phyloP scores from a whole-genome alignment of 106 monocot species.

The Chionographis japonica region DNA sequence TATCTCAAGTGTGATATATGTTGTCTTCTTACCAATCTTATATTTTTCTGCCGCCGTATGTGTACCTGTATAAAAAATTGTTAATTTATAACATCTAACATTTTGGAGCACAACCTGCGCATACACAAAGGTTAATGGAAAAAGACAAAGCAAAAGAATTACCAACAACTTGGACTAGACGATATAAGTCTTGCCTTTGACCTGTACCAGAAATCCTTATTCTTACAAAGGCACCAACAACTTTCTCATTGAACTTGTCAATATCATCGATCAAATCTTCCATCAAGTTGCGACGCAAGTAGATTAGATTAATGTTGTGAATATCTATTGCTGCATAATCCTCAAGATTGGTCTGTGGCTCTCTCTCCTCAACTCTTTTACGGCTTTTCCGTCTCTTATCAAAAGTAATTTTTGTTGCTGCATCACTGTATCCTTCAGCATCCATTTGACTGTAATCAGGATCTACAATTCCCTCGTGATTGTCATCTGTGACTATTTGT shows the following conservation, averaged over 20 bases:
- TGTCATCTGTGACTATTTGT: slow-evolving; percentile 35
- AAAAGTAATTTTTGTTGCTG: slow-evolving; percentile 17
- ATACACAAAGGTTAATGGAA: background rate
- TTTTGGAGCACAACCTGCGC: background rate
- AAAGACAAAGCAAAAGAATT: slow-evolving; percentile 4
- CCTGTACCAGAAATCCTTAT: slow-evolving; percentile 76
- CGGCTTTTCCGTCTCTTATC: slow-evolving; percentile 58
- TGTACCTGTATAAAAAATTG: slow-evolving; percentile 43
- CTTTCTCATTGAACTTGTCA: slow-evolving; percentile 63
- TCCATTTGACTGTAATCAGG: slow-evolving; percentile 59
- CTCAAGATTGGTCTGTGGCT: slow-evolving; percentile 51
- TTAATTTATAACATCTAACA: background rate
- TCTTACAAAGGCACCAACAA: slow-evolving; percentile 85
- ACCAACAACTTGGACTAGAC: slow-evolving; percentile 93
- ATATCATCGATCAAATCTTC: slow-evolving; percentile 88
- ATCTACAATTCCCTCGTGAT: slow-evolving; percentile 34
- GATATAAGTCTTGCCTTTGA: slow-evolving; percentile 87
- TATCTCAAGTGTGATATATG: slow-evolving; percentile 84
- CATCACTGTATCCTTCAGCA: slow-evolving; percentile 51
- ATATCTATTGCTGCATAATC: slow-evolving; percentile 96
- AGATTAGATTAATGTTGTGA: slow-evolving; percentile 82
- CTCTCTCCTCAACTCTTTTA: slow-evolving; percentile 53
- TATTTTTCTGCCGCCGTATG: slow-evolving; percentile 59
- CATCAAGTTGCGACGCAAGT: slow-evolving; percentile 76
- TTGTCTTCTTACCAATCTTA: slow-evolving; percentile 69